Base-by-base conservation (phyloP, 805 yeast genomes). In the Phaffomyces antillensis region DNA sequence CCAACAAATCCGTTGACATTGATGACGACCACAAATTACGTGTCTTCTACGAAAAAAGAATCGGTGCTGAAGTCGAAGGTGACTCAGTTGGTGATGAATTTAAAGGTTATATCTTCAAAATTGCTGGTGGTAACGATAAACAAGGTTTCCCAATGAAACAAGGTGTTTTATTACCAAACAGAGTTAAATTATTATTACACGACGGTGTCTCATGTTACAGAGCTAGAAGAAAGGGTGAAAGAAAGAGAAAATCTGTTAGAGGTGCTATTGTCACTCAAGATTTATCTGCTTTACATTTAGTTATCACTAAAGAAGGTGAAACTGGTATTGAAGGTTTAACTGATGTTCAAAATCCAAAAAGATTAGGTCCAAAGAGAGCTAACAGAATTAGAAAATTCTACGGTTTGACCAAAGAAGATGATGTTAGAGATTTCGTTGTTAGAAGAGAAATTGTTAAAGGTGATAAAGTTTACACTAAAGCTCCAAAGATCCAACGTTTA, bases 71-170 rank as follows among this genome's bases (percentile, higher is more conserved):
- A 78, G 96, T 93, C 70, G 96, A 89, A 70, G 99, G 98, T 76
- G 99, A 93, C 75, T 74, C 88, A 58, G 86, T 93, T 65, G 95
- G 96, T 69, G 98, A 93, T 67, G 99, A 95, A 79, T 58, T 91
- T 91, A 91, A 89, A 77, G 99, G 99, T 69, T 93, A 93, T 89
- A 74, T 88, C 70, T 90, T 93, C 86, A 95, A 85, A 81, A 90
- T 93, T 74, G 76, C 97, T 65, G 99, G 99, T 72, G 99, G 99
- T 84, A 93, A 93, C 86, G 99, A 93, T 81, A 93, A 93, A 80
- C 99, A 93, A 81, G 99, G 99, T 80, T 93, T 93, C 96, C 98
- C 99, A 78, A 93, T 95, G 99, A 93, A 90, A 78, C 99, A 95
- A 79, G 99, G 99, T 85, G 99, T 93, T 60, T 79, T 93, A 83